phyloP scores from a whole-genome alignment of 768 basidiomycete species.

The Serendipita indica region DNA sequence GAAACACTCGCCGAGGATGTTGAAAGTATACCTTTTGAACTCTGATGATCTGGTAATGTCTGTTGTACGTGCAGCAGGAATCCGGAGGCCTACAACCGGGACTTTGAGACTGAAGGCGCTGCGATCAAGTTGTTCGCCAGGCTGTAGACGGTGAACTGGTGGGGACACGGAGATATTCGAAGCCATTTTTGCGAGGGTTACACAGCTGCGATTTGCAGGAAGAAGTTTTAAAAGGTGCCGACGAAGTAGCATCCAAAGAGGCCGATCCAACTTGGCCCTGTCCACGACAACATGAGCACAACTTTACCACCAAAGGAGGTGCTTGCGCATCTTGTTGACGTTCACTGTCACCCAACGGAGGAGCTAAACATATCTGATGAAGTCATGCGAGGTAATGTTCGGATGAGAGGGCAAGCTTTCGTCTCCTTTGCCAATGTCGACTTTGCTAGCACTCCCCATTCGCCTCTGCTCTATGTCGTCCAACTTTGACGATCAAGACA shows the following conservation, averaged over 20 bases:
- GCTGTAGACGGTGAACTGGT: not conserved
- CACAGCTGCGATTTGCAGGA: no score
- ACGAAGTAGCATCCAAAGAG: not conserved
- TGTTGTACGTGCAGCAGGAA: slow-evolving; percentile 42
- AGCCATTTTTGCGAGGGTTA: not conserved
- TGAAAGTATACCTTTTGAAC: slow-evolving; percentile 38
- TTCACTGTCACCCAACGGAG: slow-evolving; percentile 90
- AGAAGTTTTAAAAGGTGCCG: not conserved
- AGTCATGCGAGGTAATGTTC: slow-evolving; percentile 40
- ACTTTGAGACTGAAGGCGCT: slow-evolving; percentile 49
- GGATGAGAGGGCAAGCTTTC: no score
- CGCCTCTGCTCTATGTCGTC: slow-evolving; percentile 75
- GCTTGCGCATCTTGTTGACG: slow-evolving; percentile 61
- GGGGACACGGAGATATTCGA: not conserved
- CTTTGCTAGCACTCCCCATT: slow-evolving; percentile 44
- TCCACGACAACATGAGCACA: not conserved
- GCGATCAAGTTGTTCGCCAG: slow-evolving; percentile 36
- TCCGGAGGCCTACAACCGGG: slow-evolving; percentile 50
- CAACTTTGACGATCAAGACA: slow-evolving; percentile 46
- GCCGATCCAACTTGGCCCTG: no score
- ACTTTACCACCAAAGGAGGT: slow-evolving; percentile 21
- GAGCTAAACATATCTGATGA: slow-evolving; percentile 31
- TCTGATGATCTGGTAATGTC: slow-evolving; percentile 39
- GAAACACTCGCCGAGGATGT: slow-evolving; percentile 14
- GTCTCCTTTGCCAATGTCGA: no score